Evolutionary conservation across 2,329 filamentous ascomycete genomes (phyloP).

Genomic region (Verticillium tricorpus): DNA sequence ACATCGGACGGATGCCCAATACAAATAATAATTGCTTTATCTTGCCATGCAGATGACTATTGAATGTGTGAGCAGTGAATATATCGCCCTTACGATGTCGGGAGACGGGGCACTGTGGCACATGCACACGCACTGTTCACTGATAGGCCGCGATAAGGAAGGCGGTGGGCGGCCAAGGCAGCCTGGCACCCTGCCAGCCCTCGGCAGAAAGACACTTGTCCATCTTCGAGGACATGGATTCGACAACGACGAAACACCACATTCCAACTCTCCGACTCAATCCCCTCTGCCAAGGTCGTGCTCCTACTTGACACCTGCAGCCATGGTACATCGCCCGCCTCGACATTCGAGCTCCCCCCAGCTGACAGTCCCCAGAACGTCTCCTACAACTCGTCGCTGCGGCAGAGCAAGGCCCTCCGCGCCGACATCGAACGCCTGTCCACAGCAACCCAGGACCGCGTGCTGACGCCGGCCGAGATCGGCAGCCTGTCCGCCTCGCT

Average conservation of each 20-base stretch:
- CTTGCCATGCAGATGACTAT: no score
- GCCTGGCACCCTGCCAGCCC: background rate
- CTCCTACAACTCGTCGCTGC: constrained; percentile 79
- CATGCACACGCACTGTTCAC: background rate
- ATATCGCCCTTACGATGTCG: no score
- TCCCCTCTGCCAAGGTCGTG: background rate
- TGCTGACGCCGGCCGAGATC: constrained; percentile 50
- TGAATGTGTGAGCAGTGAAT: no score
- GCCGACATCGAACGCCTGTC: constrained; percentile 70
- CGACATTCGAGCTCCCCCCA: background rate
- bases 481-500: constrained; percentile 76
- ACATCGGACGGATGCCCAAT: no score
- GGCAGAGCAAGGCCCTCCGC: constrained; percentile 77
- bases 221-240: background rate
- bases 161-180: background rate
- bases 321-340: background rate
- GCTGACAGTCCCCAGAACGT: constrained; percentile 54
- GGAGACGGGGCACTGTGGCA: no score
- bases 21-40: no score
- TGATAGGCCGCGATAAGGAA: background rate
- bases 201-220: background rate
- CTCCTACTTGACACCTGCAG: background rate
- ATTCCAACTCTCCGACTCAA: background rate
- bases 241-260: background rate
- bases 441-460: constrained; percentile 52